Evolutionary conservation across 164 flowering plant species (phyloP).

Genomic region (Tinospora cordifolia): DNA sequence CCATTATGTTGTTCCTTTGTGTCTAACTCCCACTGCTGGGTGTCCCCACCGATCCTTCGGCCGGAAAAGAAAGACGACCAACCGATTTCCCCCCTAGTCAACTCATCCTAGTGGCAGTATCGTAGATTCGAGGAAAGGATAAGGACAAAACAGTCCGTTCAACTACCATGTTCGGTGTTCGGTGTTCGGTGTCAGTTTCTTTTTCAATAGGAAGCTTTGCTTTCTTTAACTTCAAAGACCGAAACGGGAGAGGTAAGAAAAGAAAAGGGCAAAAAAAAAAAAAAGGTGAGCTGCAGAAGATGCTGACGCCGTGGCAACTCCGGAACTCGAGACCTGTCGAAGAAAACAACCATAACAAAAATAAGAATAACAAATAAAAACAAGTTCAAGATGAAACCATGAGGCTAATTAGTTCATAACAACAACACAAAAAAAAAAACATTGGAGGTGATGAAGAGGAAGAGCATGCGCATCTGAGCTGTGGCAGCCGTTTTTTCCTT

Average conservation of each 20-base stretch:
- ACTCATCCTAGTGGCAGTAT: background rate
- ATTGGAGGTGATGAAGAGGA: background rate
- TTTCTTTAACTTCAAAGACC: background rate
- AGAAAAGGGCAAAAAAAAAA: too few relatives aligned
- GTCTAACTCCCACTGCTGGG: background rate
- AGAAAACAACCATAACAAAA: background rate
- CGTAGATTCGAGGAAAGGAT: background rate
- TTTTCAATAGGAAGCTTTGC: too few relatives aligned
- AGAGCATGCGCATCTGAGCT: too few relatives aligned
- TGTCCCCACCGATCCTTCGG: background rate
- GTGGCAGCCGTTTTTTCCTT: too few relatives aligned
- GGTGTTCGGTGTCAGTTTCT: too few relatives aligned
- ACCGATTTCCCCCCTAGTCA: background rate
- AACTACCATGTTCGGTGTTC: background rate
- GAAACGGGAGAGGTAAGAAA: background rate
- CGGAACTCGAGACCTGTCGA: background rate
- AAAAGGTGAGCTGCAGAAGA: background rate
- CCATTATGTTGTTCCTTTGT: background rate
- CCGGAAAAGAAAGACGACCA: background rate
- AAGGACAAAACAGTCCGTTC: background rate
- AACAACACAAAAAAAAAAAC: too few relatives aligned
- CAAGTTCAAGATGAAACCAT: background rate
- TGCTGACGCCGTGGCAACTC: background rate
- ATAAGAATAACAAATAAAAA: background rate
- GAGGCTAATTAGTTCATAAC: too few relatives aligned